Percentiles rank a stretch among this genome's conserved stretches.
Conservation (phyloP, 441 rosid species). For the Populus tomentosa region DNA sequence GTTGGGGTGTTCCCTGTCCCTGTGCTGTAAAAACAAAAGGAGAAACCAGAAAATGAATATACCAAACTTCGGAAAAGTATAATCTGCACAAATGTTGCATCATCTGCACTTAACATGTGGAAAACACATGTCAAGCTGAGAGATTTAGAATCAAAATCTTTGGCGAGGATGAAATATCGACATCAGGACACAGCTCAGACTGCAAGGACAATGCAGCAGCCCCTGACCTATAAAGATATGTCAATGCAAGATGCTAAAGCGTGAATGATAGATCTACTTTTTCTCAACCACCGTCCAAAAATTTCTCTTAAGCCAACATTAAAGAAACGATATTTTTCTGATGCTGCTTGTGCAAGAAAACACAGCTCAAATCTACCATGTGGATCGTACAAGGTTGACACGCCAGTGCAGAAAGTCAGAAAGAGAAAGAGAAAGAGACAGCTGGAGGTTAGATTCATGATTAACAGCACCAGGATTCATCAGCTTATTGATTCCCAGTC, state of each 20-base stretch:
- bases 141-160: not conserved
- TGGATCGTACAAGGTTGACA: not conserved
- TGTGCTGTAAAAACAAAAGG: not conserved
- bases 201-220: not conserved
- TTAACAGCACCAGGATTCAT: not conserved
- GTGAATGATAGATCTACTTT: conserved; percentile 9
- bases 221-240: not conserved
- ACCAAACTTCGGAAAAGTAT: not conserved
- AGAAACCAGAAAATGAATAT: not conserved
- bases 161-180: conserved; percentile 20
- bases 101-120: not conserved
- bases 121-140: conserved; percentile 20
- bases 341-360: conserved; percentile 16
- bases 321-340: not conserved
- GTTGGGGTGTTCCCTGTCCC: not conserved
- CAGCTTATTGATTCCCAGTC: not conserved
- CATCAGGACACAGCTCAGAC: conserved; percentile 33
- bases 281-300: conserved; percentile 1
- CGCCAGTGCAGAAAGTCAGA: not conserved
- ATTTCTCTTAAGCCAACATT: not conserved
- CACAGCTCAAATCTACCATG: conserved; percentile 9
- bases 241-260: not conserved
- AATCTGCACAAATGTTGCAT: not conserved
- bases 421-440: not conserved
- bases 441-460: not conserved